phyloP scores from a whole-genome alignment of 2,329 filamentous ascomycete species.

The Fusarium dimerum region DNA sequence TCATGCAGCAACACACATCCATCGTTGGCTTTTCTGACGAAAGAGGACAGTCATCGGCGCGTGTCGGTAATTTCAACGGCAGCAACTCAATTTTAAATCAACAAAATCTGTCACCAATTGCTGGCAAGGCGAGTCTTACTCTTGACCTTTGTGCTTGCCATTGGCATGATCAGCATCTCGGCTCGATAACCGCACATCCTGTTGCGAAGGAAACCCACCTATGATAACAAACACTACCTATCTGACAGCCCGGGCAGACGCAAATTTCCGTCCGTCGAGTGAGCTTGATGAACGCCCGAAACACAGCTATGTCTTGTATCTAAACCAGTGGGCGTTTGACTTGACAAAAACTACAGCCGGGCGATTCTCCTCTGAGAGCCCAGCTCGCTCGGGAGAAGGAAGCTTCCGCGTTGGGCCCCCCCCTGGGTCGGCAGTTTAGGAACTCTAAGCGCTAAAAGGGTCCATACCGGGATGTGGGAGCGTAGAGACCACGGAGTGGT shows the following conservation, averaged over 20 bases:
- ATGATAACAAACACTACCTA: not conserved
- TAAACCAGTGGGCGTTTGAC: not conserved
- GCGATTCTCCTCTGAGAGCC: not conserved
- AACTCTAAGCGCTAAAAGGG: not conserved
- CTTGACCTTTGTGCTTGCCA: not conserved
- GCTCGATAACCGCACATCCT: not conserved
- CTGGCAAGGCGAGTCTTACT: not conserved
- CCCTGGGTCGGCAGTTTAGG: not conserved
- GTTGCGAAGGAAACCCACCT: not conserved
- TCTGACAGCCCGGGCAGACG: not conserved
- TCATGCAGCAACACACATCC: not conserved
- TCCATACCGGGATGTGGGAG: not conserved
- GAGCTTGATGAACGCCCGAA: not conserved
- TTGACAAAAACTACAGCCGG: not conserved
- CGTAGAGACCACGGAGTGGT: constrained; percentile 13
- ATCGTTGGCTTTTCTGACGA: not conserved
- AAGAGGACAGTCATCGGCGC: not conserved
- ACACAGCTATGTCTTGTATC: not conserved
- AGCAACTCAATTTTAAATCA: not conserved
- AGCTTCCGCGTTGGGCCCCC: not conserved
- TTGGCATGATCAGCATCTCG: not conserved
- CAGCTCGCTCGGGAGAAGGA: not conserved
- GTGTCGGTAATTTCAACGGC: not conserved
- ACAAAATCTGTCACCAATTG: not conserved
- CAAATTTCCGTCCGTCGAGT: not conserved